A percentile compares a stretch with the other conserved stretches of the same genome.
Evolutionary conservation across 345 rosid species (phyloP).

Genomic region (Pistacia integerrima): DNA sequence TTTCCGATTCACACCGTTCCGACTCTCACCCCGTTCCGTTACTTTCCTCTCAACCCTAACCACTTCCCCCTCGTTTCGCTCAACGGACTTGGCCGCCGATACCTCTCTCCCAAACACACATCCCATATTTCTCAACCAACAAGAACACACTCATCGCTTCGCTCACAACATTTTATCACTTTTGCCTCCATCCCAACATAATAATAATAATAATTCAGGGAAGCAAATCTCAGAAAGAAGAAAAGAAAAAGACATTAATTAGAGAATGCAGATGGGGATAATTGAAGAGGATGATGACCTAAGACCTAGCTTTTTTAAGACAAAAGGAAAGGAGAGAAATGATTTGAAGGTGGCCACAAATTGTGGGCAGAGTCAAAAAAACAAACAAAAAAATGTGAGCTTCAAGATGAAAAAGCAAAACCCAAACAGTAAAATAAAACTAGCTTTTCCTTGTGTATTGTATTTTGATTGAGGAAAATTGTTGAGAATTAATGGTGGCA

Average conservation of each 20-base stretch:
- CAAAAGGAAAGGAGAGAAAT: slow-evolving; percentile 42
- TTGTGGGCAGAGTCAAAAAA: slow-evolving; percentile 27
- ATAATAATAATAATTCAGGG: too few species aligned
- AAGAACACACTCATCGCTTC: slow-evolving; percentile 32
- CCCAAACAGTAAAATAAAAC: slow-evolving; percentile 26
- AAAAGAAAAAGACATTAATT: slow-evolving; percentile 7
- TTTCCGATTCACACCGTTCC: slow-evolving; percentile 42
- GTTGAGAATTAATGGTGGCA: too few species aligned
- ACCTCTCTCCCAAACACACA: slow-evolving; percentile 70
- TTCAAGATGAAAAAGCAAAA: not conserved
- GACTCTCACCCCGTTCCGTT: slow-evolving; percentile 34
- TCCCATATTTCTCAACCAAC: slow-evolving; percentile 51
- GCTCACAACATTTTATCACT: slow-evolving; percentile 30
- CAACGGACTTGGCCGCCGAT: slow-evolving; percentile 45
- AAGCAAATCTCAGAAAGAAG: too few species aligned
- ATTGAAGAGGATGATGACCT: not conserved
- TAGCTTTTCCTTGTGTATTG: not conserved
- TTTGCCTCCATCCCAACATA: slow-evolving; percentile 18
- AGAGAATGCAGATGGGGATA: slow-evolving; percentile 16
- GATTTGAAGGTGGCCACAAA: slow-evolving; percentile 46
- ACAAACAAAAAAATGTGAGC: slow-evolving; percentile 6
- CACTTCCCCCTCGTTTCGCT: slow-evolving; percentile 37
- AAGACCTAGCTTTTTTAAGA: slow-evolving; percentile 30
- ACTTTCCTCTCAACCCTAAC: slow-evolving; percentile 33
- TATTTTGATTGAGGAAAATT: not conserved